Base-by-base conservation (phyloP, 1,139 yeast species). In the Lodderomyces margitis region DNA sequence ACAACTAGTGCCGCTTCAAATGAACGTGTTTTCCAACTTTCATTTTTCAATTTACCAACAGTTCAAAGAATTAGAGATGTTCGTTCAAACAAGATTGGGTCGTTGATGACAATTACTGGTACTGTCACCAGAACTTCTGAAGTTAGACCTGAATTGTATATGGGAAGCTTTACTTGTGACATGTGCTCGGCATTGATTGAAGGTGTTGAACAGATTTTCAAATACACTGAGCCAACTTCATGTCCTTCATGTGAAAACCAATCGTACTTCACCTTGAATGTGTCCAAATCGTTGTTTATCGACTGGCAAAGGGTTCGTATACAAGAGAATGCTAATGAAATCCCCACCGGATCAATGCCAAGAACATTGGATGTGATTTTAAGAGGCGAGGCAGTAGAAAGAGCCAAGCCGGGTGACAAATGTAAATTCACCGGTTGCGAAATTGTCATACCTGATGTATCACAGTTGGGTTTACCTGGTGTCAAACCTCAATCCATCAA, bases 321-420 rank as follows among this genome's bases (percentile, higher is more conserved):
- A 47, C 99, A 92, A 61, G 99, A 92, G 60, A 94, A 92, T 57
- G 81, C 98, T 12, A 86, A 76, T 54, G 98, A 92, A 64, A 92
- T 92, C 46, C 99, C 99, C 21, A 89, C 97, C 0, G 99, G 99
- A 23, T 88, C 97, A 2, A 92, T 92, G 99, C 99, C 99, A 28
- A 79, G 99, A 61, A 92, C 98, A 8, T 67, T 92, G 52, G 98
- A 92, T 62, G 95, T 92, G 21, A 86, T 92, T 43, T 68, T 92
- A 43, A 76, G 98, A 56, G 98, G 98, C 37, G 98, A 92, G 54
- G 77, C 89, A 40, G 98, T 94, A 7, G 99, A 92, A 61, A 77
- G 91, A 51, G 98, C 98, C 3, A 94, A 92, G 62, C 98, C 99
- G 0, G 99, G 99, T 51, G 98, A 92, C 62, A 87, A 89, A 61